These are phyloP conservation scores for rapeseed (Brassica napus) DNA, from an alignment of 345 rosid species.

Conservation along the genomic window DNA sequence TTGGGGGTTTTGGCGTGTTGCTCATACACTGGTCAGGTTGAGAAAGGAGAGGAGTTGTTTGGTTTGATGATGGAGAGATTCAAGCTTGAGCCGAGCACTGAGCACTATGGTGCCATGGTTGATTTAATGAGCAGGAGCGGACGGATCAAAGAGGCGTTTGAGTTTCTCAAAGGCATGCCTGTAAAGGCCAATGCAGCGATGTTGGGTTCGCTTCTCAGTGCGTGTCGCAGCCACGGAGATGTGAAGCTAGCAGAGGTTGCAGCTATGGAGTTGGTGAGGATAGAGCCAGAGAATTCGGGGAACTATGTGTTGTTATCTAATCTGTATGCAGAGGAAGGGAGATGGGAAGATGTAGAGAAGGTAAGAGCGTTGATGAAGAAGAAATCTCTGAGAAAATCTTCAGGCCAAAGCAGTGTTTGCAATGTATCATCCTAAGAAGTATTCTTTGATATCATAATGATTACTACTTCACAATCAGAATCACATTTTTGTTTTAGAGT, in stretches of 20 bases:
- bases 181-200: constrained; percentile 52
- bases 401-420: constrained; percentile 48
- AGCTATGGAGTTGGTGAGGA: constrained; percentile 51
- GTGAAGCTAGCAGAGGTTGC: constrained; percentile 59
- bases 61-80: constrained; percentile 46
- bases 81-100: constrained; percentile 53
- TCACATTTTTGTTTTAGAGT: neutral
- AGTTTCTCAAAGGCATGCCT: constrained; percentile 55
- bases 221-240: constrained; percentile 66
- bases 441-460: neutral
- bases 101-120: constrained; percentile 74
- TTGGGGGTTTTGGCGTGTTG: constrained; percentile 64
- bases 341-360: constrained; percentile 68
- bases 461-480: neutral
- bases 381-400: constrained; percentile 47
- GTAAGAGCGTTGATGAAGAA: constrained; percentile 56
- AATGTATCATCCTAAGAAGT: neutral
- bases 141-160: constrained; percentile 55
- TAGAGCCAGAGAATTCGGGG: constrained; percentile 72
- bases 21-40: constrained; percentile 59
- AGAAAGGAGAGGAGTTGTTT: constrained; percentile 54
- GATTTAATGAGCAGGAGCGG: constrained; percentile 72
- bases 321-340: constrained; percentile 66
- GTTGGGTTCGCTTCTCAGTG: constrained; percentile 74
- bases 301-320: constrained; percentile 69